These are phyloP conservation scores for Penicillium olsonii DNA, from an alignment of 2,329 filamentous ascomycete genomes.

Conservation along the genomic window DNA sequence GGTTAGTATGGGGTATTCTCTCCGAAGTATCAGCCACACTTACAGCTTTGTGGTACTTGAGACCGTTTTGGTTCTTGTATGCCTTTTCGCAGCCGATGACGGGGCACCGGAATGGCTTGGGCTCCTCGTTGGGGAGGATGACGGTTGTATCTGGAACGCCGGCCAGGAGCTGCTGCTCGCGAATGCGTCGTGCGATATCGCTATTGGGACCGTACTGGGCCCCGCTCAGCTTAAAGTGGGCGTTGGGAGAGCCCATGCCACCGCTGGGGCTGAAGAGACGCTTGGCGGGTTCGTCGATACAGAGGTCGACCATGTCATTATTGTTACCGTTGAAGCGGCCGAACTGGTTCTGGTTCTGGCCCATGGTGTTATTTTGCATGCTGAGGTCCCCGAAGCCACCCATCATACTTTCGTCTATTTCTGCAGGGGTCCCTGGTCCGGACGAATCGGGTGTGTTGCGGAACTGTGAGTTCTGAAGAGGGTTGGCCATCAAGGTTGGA, in stretches of 20 bases:
- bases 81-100: conserved; percentile 99
- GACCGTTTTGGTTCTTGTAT: conserved; percentile 98
- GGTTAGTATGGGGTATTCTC: conserved; percentile 11
- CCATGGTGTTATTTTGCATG: conserved; percentile 51
- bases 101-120: conserved; percentile 96
- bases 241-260: conserved; percentile 65
- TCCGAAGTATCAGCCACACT: conserved; percentile 38
- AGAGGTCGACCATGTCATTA: conserved; percentile 59
- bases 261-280: conserved; percentile 85
- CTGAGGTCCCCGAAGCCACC: conserved; percentile 64
- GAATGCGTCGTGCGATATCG: conserved; percentile 68
- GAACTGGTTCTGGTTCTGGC: conserved; percentile 45
- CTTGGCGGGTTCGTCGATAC: conserved; percentile 93
- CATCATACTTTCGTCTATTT: conserved; percentile 73
- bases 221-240: conserved; percentile 73
- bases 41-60: conserved; percentile 82
- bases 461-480: conserved; percentile 60
- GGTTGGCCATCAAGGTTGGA: conserved; percentile 80
- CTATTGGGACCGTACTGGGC: conserved; percentile 76
- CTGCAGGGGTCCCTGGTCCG: conserved; percentile 68
- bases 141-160: conserved; percentile 52
- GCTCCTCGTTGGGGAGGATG: conserved; percentile 72
- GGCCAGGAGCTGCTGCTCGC: conserved; percentile 64
- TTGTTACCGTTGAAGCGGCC: conserved; percentile 47
- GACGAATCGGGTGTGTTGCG: conserved; percentile 64